Base-by-base conservation (phyloP, 805 yeast genomes). In the Saccharomycopsis babjevae region DNA sequence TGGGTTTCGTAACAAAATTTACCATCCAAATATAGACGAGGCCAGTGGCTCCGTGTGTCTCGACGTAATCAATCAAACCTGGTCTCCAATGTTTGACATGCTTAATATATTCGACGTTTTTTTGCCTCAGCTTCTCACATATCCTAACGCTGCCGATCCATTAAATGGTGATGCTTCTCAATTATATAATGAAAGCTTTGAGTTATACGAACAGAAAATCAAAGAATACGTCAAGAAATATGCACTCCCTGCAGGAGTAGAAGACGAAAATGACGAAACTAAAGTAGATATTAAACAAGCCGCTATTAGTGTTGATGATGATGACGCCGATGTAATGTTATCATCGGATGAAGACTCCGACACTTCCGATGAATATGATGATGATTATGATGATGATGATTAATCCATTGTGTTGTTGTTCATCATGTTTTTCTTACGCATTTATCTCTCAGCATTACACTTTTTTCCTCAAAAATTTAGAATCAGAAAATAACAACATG, bases 11-110 rank as follows among this genome's bases (percentile, higher is more conserved):
- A 94, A 92, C 73, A 88, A 86, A 70, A 93, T 94, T 20, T 92
- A 83, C 74, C 99, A 93, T 71, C 99, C 99, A 5, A 93, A 93
- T 69, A 91, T 93, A 64, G 99, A 93, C 70, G 96, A 91, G 70
- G 79, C 83, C 32, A 85, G 83, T 16, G 99, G 99, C 0, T 84
- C 96, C 0, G 97, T 93, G 6, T 93, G 99, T 73, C 82, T 93
- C 57, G 98, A 93, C 71, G 98, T 94, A 18, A 92, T 93, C 65
- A 93, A 93, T 71, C 97, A 93, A 70, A 90, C 98, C 0, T 93
- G 99, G 99, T 88, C 96, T 50, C 98, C 99, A 1, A 88, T 93
- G 90, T 93, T 91, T 76, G 97, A 94, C 60, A 80, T 94, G 66
- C 77, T 85, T 66, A 94, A 94, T 71, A 88, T 93, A 30, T 89